Conservation (phyloP, 108 stramenopile species). For the Cylindrotheca closterium region DNA sequence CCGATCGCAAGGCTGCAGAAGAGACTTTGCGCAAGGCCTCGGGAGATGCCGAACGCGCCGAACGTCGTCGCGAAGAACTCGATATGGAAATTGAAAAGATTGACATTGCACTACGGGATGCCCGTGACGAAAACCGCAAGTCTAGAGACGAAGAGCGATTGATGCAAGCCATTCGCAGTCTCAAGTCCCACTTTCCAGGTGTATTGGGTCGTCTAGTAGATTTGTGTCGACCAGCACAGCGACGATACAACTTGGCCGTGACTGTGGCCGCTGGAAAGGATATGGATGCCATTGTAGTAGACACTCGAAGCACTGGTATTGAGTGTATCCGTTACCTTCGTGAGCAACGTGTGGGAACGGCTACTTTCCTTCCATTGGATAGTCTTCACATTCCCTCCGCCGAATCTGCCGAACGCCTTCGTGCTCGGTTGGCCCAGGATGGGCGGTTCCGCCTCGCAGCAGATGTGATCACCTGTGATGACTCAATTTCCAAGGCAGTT, state of each 20-base stretch:
- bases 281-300: slow-evolving; percentile 98
- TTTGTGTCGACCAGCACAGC: slow-evolving; percentile 92
- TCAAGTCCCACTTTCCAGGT: slow-evolving; percentile 90
- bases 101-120: slow-evolving; percentile 77
- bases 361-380: slow-evolving; percentile 96
- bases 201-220: slow-evolving; percentile 94
- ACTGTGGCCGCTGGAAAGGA: slow-evolving; percentile 96
- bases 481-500: slow-evolving; percentile 78
- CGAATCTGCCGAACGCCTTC: slow-evolving; percentile 84
- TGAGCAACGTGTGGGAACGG: slow-evolving; percentile 89
- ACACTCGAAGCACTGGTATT: slow-evolving; percentile 84
- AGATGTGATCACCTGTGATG: slow-evolving; percentile 91
- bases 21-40: slow-evolving; percentile 54
- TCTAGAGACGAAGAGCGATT: slow-evolving; percentile 86
- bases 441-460: slow-evolving; percentile 77
- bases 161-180: slow-evolving; percentile 65
- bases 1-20: slow-evolving; percentile 58
- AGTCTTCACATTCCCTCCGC: slow-evolving; percentile 71
- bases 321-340: slow-evolving; percentile 96
- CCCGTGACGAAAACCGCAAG: slow-evolving; percentile 75
- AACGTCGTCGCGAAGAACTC: slow-evolving; percentile 66
- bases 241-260: slow-evolving; percentile 91
- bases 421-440: slow-evolving; percentile 78
- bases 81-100: slow-evolving; percentile 85
- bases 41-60: slow-evolving; percentile 46